Evolutionary conservation across 176 grass and related monocot species (phyloP), one percentile per base, ranked within the genome.

Genomic region (Stipa capillata): DNA sequence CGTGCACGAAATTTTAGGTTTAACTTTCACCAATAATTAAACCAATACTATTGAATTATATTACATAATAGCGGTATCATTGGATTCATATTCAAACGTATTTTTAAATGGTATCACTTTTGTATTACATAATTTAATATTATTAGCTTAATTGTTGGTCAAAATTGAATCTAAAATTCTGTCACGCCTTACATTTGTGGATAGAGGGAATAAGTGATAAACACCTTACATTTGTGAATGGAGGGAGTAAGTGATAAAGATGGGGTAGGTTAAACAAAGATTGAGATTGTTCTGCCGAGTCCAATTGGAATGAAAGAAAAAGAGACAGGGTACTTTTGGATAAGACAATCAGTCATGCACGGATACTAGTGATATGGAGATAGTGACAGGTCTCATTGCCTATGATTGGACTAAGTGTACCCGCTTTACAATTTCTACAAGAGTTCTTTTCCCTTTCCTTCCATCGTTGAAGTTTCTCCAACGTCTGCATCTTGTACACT

Each of bases 261-360:
- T 37, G 14, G 49, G 49, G 42, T 18, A 13, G 28, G 47, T 36
- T 27, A 56, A 43, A 11, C 29, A 49, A 25, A 80, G 18, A 18
- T 47, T 34, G 60, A 55, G 39, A 56, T 31, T 21, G n/a, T 25
- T 72, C 7, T 72, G 27, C 32, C 9, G 8, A 1, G 43, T 33
- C 44, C 57, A 64, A 73, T 53, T 41, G 56, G 35, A 65, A 32
- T 12, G 49, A 39, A 24, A 20, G 15, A 65, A 1, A 73, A 87
- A n/a, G 64, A 29, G 73, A 78, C 34, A 28, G 56, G 11, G 37
- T 65, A 39, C 28, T 48, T 87, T 49, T 65, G 78, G 79, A 77
- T 72, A 77, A 79, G n/a, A n/a, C n/a, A n/a, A n/a, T n/a, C n/a
- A 53, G 64, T 69, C 37, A n/a, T 57, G 20, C 17, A 43, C 60